Evolutionary conservation across 108 stramenopile genomes (phyloP), one percentile per base, ranked within the genome.

Genomic region (Pseudonitzschia multistriata): DNA sequence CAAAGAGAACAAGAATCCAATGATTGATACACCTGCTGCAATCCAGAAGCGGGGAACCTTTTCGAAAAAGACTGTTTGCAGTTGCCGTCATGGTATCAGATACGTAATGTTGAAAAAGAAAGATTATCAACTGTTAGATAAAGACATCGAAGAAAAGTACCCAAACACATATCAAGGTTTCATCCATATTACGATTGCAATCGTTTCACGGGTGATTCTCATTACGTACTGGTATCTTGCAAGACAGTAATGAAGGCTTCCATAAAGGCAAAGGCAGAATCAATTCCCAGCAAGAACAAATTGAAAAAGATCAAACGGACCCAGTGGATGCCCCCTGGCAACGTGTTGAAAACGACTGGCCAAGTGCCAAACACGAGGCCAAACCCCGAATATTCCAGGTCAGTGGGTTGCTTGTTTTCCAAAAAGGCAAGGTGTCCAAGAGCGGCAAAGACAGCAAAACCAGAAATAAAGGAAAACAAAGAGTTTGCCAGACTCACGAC

Each of bases 401-500:
- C 60, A 25, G 63, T 68, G 6, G 77, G 60, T 15, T 67, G 36
- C 10, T 74, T 65, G 7, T 68, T 62, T 42, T 64, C 22, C 39
- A 62, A 39, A 49, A 60, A 74, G 31, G 84, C 79, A 37, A 87
- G 45, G 64, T 87, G 76, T 11, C 86, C 88, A 10, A 85, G 57
- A n/a, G 73, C 74, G 45, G 78, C 81, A 70, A 89, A 89, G 25
- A 89, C 85, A 11, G 85, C 88, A 73, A 89, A 85, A 13, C 88
- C 88, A 40, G 80, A 29, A 50, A 89, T 71, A 62, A 89, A 81
- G 31, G 70, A 72, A 59, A 85, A 89, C 49, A 80, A 33, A 27
- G 67, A 79, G 68, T 89, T 85, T 22, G 73, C 52, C 1, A 79
- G 0, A 17, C 79, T 81, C 48, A 89, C 68, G n/a, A 87, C 78